A percentile compares a stretch with the other conserved stretches of the same genome.
Evolutionary conservation across 768 basidiomycete genomes (phyloP).

Genomic region (Boletus reticuloceps): DNA sequence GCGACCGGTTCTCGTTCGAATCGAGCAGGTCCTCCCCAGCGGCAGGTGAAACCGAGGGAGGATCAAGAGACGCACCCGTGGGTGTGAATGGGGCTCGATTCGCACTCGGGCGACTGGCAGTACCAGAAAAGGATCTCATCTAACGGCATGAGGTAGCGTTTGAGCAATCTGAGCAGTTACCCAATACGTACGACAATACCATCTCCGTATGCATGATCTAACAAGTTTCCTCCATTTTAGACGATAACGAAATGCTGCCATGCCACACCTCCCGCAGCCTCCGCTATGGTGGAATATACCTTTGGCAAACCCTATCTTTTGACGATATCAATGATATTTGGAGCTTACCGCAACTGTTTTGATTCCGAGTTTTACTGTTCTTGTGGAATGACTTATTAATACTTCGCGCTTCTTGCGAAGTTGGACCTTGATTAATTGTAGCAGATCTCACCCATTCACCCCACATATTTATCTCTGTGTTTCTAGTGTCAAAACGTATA

Average conservation of each 20-base stretch:
- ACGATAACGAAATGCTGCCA: constrained; percentile 1
- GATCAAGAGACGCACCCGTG: background rate
- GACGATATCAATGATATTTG: constrained; percentile 12
- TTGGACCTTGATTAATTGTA: background rate
- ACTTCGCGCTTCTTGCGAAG: no score
- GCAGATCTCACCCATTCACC: background rate
- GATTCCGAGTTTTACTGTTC: background rate
- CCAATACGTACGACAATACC: constrained; percentile 1
- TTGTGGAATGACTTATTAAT: background rate
- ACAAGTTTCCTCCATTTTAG: constrained; percentile 5
- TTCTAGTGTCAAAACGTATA: no score
- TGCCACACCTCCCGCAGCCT: background rate
- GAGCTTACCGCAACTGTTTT: background rate
- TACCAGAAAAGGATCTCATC: constrained; percentile 8
- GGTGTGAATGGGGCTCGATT: constrained; percentile 1
- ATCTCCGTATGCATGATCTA: constrained; percentile 1
- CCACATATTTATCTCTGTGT: no score
- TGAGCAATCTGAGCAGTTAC: background rate
- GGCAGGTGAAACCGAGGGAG: constrained; percentile 8
- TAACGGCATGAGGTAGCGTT: constrained; percentile 14
- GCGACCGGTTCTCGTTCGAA: constrained; percentile 8
- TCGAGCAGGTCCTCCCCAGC: constrained; percentile 7
- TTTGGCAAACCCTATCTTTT: background rate
- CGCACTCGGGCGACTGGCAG: constrained; percentile 2
- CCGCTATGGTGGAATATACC: constrained; percentile 3